Evolutionary conservation across 257 asterid genomes (phyloP).

Genomic region (Penstemon barbatus): DNA sequence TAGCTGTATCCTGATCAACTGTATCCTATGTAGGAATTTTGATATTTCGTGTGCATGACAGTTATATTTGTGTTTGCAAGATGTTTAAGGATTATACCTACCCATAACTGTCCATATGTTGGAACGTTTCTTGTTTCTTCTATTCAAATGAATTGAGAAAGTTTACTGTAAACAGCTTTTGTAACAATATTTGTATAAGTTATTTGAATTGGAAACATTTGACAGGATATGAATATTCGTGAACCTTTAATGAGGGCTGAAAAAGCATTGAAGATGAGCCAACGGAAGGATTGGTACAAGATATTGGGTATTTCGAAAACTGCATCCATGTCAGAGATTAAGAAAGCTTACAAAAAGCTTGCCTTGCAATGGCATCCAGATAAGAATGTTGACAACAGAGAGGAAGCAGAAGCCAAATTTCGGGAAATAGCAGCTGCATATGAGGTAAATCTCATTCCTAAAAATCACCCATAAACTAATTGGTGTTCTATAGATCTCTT

Average conservation of each 20-base stretch:
- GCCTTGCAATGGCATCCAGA: conserved; percentile 99
- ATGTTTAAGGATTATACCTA: too few species aligned
- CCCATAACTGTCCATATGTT: too few species aligned
- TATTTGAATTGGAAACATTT: conserved; percentile 14
- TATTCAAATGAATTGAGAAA: too few species aligned
- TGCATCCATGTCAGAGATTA: conserved; percentile 71
- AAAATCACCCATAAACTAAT: neutral
- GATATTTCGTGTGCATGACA: too few species aligned
- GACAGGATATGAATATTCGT: conserved; percentile 64
- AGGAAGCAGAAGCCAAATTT: conserved; percentile 86
- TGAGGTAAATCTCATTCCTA: conserved; percentile 55
- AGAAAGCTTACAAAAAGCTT: conserved; percentile 91
- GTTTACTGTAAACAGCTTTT: too few species aligned
- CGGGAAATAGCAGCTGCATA: conserved; percentile 97
- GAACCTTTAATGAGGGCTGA: conserved; percentile 77
- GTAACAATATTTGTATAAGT: neutral
- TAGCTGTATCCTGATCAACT: too few species aligned
- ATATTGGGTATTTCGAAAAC: conserved; percentile 76
- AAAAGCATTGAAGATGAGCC: conserved; percentile 75
- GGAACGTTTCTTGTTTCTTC: too few species aligned
- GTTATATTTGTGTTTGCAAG: too few species aligned
- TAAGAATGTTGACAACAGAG: conserved; percentile 86
- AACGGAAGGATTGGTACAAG: conserved; percentile 97
- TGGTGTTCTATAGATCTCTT: neutral
- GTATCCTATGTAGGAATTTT: too few species aligned